Evolutionary conservation across 495 filamentous ascomycete species (phyloP), one percentile per base, ranked within the genome.

Genomic region (Hypoxylon perforatum): DNA sequence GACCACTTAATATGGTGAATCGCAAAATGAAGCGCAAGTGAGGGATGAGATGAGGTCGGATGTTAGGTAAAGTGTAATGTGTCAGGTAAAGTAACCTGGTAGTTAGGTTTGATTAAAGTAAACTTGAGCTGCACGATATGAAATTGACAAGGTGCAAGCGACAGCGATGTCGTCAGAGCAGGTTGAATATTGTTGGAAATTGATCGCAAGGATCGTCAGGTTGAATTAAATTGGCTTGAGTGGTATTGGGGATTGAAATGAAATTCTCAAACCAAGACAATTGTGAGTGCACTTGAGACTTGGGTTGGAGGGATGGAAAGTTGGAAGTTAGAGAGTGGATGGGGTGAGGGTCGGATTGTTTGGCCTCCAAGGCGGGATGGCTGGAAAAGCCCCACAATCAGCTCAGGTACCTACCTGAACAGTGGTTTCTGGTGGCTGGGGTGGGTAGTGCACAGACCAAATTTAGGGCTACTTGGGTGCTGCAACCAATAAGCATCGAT

Each of bases 381-480:
- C 53, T 44, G 57, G 42, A 28, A n/a, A 19, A 44, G 30, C 48
- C 19, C 22, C 21, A 50, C 21, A 18, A 17, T n/a, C 11, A 2
- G 21, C 44, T 22, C 10, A 33, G 33, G 35, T 58, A 41, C 39
- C 9, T 28, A 33, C 12, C 11, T 4, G 39, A 58, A 4, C 42
- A 22, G 42, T 22, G 18, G 12, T 51, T 52, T 48, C n/a, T 46
- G 49, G 65, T 62, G 58, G 64, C 42, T 67, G 53, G 64, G 57
- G 15, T 48, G 5, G 12, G 54, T n/a, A n/a, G n/a, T 56, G 65
- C 65, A 69, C 65, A 35, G 54, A 61, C 49, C 65, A 25, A 39
- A 52, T 69, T 64, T 69, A 69, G 60, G 65, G 65, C 65, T 69
- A 63, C 56, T 52, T 15, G 38, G 55, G 54, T 30, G 55, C 28